Percentiles rank a stretch among this genome's conserved stretches.
Conservation (phyloP, 495 filamentous ascomycete species). For the Glarea lozoyensis region DNA sequence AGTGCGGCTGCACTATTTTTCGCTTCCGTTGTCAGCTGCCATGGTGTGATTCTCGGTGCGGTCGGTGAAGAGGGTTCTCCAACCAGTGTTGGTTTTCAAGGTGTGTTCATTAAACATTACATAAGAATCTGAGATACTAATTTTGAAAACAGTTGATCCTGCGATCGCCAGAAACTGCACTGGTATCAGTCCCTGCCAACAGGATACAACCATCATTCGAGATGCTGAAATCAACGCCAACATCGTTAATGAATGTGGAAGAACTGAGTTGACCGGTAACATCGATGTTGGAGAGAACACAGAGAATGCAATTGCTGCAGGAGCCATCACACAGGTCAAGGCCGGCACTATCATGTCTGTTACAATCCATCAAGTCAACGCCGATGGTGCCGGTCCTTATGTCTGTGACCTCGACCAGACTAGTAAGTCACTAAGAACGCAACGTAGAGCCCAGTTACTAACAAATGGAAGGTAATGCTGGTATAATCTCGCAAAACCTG, state of each 20-base stretch:
- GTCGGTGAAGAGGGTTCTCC: conserved; percentile 31
- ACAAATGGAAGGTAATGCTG: conserved; percentile 25
- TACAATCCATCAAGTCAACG: conserved; percentile 45
- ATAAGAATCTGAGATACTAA: conserved; percentile 1
- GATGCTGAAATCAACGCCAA: conserved; percentile 38
- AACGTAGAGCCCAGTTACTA: neutral
- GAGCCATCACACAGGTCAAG: conserved; percentile 34
- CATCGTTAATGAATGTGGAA: conserved; percentile 39
- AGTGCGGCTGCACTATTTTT: conserved; percentile 27
- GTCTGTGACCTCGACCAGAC: conserved; percentile 37
- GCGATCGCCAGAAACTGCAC: conserved; percentile 38
- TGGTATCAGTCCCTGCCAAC: conserved; percentile 42
- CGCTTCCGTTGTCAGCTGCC: conserved; percentile 18
- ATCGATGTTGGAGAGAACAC: conserved; percentile 47
- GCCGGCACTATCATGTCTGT: conserved; percentile 30
- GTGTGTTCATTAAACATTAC: neutral
- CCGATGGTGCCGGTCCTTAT: conserved; percentile 45
- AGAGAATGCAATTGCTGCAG: conserved; percentile 35
- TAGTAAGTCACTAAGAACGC: conserved; percentile 11
- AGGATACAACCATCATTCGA: conserved; percentile 43
- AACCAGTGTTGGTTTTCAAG: conserved; percentile 33
- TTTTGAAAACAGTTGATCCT: conserved; percentile 23
- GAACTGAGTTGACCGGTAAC: conserved; percentile 40
- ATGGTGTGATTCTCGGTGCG: conserved; percentile 34
- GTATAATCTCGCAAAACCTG: conserved; percentile 30